Evolutionary conservation across 2,329 filamentous ascomycete genomes (phyloP).

Genomic region (Aspergillus terreus): DNA sequence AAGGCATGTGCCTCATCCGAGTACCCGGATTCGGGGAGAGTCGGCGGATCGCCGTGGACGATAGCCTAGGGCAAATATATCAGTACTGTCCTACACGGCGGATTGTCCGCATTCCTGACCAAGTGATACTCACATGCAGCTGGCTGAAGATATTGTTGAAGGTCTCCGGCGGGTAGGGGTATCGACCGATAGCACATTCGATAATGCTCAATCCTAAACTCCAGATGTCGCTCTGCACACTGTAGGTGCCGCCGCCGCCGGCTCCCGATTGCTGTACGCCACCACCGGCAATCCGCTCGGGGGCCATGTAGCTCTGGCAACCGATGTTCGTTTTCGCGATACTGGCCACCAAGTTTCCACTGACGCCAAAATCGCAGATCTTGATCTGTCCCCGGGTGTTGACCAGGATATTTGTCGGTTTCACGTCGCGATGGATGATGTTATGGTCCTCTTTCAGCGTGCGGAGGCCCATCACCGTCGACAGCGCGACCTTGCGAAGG

Average conservation of each 20-base stretch:
- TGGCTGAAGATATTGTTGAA: slow-evolving; percentile 99
- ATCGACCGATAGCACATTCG: slow-evolving; percentile 89
- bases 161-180: slow-evolving; percentile 94
- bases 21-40: slow-evolving; percentile 73
- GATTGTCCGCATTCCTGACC: background rate
- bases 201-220: slow-evolving; percentile 91
- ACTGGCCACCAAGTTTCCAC: slow-evolving; percentile 91
- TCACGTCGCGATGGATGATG: slow-evolving; percentile 98
- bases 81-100: background rate
- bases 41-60: slow-evolving; percentile 92
- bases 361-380: slow-evolving; percentile 98
- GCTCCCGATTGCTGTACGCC: slow-evolving; percentile 69
- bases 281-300: slow-evolving; percentile 87
- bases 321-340: slow-evolving; percentile 99
- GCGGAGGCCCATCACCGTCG: slow-evolving; percentile 87
- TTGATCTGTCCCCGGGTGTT: slow-evolving; percentile 91
- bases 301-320: slow-evolving; percentile 99
- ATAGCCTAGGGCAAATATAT: slow-evolving; percentile 65
- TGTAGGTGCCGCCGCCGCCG: slow-evolving; percentile 80
- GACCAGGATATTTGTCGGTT: slow-evolving; percentile 95
- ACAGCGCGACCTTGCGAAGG: slow-evolving; percentile 82
- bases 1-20: slow-evolving; percentile 80
- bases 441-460: slow-evolving; percentile 96
- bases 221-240: slow-evolving; percentile 98
- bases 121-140: slow-evolving; percentile 69